Percentiles rank a stretch among this genome's conserved stretches.
Conservation (phyloP, 306 rosid genomes). For the Casuarina cunninghamiana region DNA sequence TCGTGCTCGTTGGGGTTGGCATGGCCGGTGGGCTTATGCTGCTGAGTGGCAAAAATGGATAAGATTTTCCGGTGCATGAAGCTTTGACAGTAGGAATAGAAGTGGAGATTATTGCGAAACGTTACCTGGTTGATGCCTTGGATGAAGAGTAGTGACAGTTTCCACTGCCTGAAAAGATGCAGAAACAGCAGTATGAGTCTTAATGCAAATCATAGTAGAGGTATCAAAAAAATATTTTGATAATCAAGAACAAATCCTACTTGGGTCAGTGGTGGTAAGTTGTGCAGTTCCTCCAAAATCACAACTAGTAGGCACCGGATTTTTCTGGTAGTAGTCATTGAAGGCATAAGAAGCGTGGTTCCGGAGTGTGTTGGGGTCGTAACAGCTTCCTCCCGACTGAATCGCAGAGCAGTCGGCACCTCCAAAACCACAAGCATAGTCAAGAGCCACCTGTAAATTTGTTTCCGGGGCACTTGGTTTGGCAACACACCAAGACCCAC, state of each 20-base stretch:
- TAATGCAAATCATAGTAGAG: constrained; percentile 3
- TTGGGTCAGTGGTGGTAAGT: constrained; percentile 70
- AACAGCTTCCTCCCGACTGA: constrained; percentile 73
- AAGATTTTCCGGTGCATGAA: constrained; percentile 19
- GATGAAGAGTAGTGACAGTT: constrained; percentile 64
- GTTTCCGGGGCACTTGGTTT: constrained; percentile 63
- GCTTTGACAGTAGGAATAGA: constrained; percentile 18
- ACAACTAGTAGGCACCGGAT: constrained; percentile 81
- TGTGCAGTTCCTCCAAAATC: constrained; percentile 79
- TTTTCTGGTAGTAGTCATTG: constrained; percentile 79
- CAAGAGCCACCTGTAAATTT: constrained; percentile 83
- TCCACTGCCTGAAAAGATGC: constrained; percentile 57
- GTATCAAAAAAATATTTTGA: not conserved
- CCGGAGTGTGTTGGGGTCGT: constrained; percentile 61
- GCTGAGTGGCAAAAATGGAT: constrained; percentile 10
- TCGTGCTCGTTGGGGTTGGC: constrained; percentile 24
- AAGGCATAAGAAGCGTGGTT: constrained; percentile 95
- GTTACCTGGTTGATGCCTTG: constrained; percentile 55
- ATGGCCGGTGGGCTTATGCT: constrained; percentile 43
- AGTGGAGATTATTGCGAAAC: constrained; percentile 21
- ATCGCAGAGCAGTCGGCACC: constrained; percentile 77
- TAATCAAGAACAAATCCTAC: constrained; percentile 50
- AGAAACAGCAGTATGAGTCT: constrained; percentile 20
- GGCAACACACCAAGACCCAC: constrained; percentile 86
- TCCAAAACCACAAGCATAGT: constrained; percentile 91